These are phyloP conservation scores for Vaccinium darrowii DNA, from an alignment of 148 eudicot species.

Conservation along the genomic window DNA sequence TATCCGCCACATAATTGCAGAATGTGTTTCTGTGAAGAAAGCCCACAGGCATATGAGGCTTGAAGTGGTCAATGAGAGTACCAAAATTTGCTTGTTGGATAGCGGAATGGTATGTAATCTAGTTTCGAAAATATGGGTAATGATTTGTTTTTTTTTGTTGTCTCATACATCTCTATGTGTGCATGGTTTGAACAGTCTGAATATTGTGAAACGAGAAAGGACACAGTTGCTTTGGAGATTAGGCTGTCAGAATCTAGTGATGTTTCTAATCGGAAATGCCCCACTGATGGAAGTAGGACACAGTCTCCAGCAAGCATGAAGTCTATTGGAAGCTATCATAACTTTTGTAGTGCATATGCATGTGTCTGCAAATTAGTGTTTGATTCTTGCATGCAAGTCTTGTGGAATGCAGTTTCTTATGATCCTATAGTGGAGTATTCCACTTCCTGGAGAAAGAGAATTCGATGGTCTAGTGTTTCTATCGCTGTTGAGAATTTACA, in stretches of 20 bases:
- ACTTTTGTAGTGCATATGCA: slow-evolving; percentile 43
- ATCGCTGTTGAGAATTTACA: slow-evolving; percentile 24
- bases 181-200: slow-evolving; percentile 41
- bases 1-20: slow-evolving; percentile 60
- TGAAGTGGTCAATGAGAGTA: slow-evolving; percentile 35
- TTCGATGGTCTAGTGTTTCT: slow-evolving; percentile 42
- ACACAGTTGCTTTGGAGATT: slow-evolving; percentile 22
- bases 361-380: slow-evolving; percentile 45
- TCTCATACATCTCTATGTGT: slow-evolving; percentile 17
- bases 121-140: neutral
- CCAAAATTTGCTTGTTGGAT: slow-evolving; percentile 28
- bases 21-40: slow-evolving; percentile 57
- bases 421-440: slow-evolving; percentile 58
- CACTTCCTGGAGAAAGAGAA: slow-evolving; percentile 66
- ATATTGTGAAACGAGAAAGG: slow-evolving; percentile 25
- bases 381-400: slow-evolving; percentile 62
- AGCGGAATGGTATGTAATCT: slow-evolving; percentile 37
- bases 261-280: slow-evolving; percentile 18
- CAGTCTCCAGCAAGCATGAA: slow-evolving; percentile 34
- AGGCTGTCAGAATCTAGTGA: slow-evolving; percentile 27
- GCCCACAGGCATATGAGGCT: slow-evolving; percentile 39
- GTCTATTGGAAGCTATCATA: slow-evolving; percentile 69
- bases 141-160: neutral
- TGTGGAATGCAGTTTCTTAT: slow-evolving; percentile 82
- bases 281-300: slow-evolving; percentile 16